These are phyloP conservation scores for Calonectria montana DNA, from an alignment of 2,329 filamentous ascomycete genomes.

Conservation along the genomic window DNA sequence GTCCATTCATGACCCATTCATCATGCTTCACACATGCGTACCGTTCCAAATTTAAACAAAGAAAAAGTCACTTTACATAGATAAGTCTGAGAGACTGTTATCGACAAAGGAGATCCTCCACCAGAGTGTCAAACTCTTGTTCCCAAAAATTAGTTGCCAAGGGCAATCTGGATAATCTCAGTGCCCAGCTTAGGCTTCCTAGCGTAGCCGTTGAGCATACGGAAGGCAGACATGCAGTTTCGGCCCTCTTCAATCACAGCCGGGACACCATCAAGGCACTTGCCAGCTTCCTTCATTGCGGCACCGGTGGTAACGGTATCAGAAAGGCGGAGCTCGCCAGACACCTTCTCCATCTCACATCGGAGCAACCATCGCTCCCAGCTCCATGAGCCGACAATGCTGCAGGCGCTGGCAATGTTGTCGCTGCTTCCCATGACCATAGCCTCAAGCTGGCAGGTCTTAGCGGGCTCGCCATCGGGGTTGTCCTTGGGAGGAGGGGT, in stretches of 20 bases:
- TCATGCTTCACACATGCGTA: conserved; percentile 19
- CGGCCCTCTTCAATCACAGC: conserved; percentile 74
- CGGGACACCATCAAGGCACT: conserved; percentile 70
- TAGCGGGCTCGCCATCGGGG: conserved; percentile 54
- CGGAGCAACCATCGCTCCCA: conserved; percentile 98
- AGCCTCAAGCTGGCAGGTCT: conserved; percentile 69
- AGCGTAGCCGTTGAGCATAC: conserved; percentile 72
- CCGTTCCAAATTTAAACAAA: conserved; percentile 14
- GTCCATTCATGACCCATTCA: conserved; percentile 35
- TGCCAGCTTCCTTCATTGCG: conserved; percentile 66
- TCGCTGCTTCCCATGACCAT: conserved; percentile 75
- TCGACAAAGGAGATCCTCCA: conserved; percentile 38
- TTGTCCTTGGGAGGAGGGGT: conserved; percentile 48
- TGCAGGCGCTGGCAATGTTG: conserved; percentile 79
- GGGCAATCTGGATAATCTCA: conserved; percentile 53
- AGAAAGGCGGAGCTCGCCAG: conserved; percentile 71
- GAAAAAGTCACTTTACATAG: conserved; percentile 27
- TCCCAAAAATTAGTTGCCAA: conserved; percentile 36
- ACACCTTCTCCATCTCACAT: conserved; percentile 82
- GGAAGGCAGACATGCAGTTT: conserved; percentile 67
- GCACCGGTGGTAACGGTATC: conserved; percentile 64
- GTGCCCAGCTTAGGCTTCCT: conserved; percentile 64
- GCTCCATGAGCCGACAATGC: conserved; percentile 85
- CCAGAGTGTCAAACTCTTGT: conserved; percentile 19
- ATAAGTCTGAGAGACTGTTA: conserved; percentile 20